These are phyloP conservation scores for Vitis hybrid DNA, from an alignment of 177 flowering plant species.

Conservation along the genomic window DNA sequence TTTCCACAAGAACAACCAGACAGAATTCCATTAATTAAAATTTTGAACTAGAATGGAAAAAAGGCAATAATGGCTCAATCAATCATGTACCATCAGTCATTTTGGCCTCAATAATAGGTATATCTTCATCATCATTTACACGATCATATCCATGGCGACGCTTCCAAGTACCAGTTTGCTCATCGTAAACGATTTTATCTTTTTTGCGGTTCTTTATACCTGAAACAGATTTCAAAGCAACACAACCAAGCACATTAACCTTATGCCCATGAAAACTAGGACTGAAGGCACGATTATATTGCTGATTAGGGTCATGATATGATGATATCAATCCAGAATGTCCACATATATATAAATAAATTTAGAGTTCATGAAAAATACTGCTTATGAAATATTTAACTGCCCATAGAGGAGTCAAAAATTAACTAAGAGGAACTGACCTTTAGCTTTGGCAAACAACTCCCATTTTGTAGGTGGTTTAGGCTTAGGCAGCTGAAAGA, in stretches of 20 bases:
- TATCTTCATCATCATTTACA: conserved; percentile 79
- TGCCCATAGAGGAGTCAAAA: not conserved
- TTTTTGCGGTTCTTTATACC: conserved; percentile 83
- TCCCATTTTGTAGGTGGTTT: conserved; percentile 95
- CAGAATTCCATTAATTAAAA: too few species aligned
- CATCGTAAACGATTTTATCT: conserved; percentile 76
- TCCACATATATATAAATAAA: too few species aligned
- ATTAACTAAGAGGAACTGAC: conserved; percentile 27
- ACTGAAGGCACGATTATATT: too few species aligned
- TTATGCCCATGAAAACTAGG: too few species aligned
- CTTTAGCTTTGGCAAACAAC: conserved; percentile 73
- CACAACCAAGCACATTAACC: not conserved
- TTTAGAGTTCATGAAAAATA: too few species aligned
- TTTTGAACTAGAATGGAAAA: not conserved
- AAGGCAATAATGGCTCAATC: not conserved
- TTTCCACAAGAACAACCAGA: too few species aligned
- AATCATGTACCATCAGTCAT: conserved; percentile 62
- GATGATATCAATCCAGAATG: too few species aligned
- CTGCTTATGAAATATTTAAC: too few species aligned
- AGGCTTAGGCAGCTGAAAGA: conserved; percentile 77
- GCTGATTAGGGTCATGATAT: too few species aligned
- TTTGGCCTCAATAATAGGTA: conserved; percentile 89
- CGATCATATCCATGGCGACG: conserved; percentile 92
- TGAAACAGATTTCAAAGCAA: conserved; percentile 23
- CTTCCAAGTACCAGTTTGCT: conserved; percentile 81